Evolutionary conservation across 2,329 filamentous ascomycete genomes (phyloP).

Genomic region (Alternaria novae-zelandiae): DNA sequence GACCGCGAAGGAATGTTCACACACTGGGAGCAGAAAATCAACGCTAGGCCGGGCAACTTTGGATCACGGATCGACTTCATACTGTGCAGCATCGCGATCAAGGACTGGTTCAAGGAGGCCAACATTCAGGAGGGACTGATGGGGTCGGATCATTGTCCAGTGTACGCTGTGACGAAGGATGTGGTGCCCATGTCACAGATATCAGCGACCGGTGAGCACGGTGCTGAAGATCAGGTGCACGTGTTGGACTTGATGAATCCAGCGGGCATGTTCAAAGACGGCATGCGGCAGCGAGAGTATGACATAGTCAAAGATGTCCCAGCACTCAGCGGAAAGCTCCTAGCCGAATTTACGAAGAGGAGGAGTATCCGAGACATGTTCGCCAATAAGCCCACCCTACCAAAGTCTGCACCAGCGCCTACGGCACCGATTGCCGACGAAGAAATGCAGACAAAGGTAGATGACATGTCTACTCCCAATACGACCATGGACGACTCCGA

Average conservation of each 20-base stretch:
- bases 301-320: conserved; percentile 67
- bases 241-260: conserved; percentile 81
- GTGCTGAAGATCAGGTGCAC: conserved; percentile 57
- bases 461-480: background rate
- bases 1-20: conserved; percentile 90
- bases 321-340: conserved; percentile 78
- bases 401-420: conserved; percentile 10
- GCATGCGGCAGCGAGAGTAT: conserved; percentile 71
- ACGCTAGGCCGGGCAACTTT: conserved; percentile 93
- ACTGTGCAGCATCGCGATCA: conserved; percentile 79
- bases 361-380: conserved; percentile 96
- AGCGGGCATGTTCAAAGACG: conserved; percentile 70
- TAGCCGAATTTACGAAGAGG: conserved; percentile 86
- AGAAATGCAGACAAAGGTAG: conserved; percentile 1
- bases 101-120: conserved; percentile 77
- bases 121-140: conserved; percentile 93
- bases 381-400: conserved; percentile 46
- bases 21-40: conserved; percentile 94
- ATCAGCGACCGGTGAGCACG: conserved; percentile 1
- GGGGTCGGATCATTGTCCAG: conserved; percentile 95
- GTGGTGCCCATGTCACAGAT: conserved; percentile 55
- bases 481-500: conserved; percentile 9
- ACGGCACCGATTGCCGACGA: background rate
- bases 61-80: conserved; percentile 94
- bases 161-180: conserved; percentile 77